Percentiles rank a stretch among this genome's conserved stretches.
These are phyloP conservation scores for Rubia occidens DNA, from an alignment of 305 asterid species.

Conservation along the genomic window DNA sequence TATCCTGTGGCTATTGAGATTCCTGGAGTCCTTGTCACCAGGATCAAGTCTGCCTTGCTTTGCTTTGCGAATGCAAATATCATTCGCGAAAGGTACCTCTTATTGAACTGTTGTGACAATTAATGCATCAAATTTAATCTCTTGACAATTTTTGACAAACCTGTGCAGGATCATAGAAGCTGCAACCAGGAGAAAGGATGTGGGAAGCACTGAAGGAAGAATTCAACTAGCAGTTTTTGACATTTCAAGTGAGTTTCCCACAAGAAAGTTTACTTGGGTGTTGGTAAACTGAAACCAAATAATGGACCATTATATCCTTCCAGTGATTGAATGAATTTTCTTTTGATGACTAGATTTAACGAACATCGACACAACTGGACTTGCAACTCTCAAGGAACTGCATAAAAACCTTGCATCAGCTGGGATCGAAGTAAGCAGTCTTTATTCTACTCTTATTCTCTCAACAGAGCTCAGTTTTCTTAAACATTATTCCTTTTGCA, in stretches of 20 bases:
- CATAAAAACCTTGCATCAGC: conserved; percentile 16
- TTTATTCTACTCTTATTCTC: conserved; percentile 1
- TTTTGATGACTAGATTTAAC: conserved; percentile 18
- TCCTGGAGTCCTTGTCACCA: conserved; percentile 31
- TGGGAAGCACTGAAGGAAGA: conserved; percentile 13
- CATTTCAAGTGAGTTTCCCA: conserved; percentile 29
- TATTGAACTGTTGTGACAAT: conserved; percentile 1
- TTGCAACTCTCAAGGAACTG: conserved; percentile 26
- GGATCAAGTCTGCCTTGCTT: conserved; percentile 29
- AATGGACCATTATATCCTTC: neutral
- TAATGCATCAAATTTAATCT: neutral
- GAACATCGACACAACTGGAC: conserved; percentile 29
- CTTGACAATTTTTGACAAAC: neutral
- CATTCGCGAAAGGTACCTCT: conserved; percentile 26
- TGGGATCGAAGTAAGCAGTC: conserved; percentile 23
- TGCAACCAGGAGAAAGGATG: conserved; percentile 13
- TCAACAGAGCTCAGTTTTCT: neutral
- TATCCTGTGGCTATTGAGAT: conserved; percentile 30
- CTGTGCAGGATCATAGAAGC: conserved; percentile 16
- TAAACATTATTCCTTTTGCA: conserved; percentile 15
- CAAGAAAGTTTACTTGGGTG: neutral
- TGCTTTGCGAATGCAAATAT: conserved; percentile 37
- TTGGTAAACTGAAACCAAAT: neutral
- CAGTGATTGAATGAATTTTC: neutral
- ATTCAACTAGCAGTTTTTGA: conserved; percentile 26